Conservation (phyloP, 169 alveolate genomes). For the Eimeria praecox region DNA sequence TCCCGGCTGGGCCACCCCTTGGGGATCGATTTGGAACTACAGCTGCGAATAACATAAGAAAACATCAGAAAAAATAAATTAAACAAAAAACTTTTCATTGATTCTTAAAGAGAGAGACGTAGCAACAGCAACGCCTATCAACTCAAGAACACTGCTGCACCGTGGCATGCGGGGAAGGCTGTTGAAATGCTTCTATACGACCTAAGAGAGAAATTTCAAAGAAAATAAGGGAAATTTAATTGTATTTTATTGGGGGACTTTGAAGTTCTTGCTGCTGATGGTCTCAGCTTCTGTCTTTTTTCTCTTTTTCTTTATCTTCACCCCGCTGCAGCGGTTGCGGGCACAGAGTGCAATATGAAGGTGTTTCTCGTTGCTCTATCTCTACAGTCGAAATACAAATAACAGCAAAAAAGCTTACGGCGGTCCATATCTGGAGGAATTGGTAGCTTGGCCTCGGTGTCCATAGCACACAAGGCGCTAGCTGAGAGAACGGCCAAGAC, state of each 20-base stretch:
- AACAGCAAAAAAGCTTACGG: not conserved
- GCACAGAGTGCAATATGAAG: too few species aligned
- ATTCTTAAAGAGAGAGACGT: too few species aligned
- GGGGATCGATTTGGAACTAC: too few species aligned
- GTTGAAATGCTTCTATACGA: not conserved
- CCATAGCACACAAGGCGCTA: conserved; percentile 20
- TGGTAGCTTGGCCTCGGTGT: not conserved
- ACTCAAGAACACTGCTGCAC: not conserved
- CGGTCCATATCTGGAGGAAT: not conserved
- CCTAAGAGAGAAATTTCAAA: not conserved
- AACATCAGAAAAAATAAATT: too few species aligned
- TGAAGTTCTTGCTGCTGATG: not conserved
- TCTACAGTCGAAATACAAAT: too few species aligned
- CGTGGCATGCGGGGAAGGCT: not conserved
- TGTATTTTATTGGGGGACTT: not conserved
- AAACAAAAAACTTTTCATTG: too few species aligned
- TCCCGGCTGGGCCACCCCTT: too few species aligned
- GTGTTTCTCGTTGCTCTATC: not conserved
- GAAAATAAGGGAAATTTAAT: too few species aligned
- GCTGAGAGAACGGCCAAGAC: not conserved
- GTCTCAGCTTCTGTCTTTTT: not conserved
- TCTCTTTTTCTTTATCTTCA: not conserved
- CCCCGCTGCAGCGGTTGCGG: not conserved
- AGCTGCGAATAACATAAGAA: too few species aligned
- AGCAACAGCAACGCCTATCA: not conserved